These are phyloP conservation scores for Debaryomyces nepalensis DNA, from an alignment of 1,139 yeast species.

Conservation along the genomic window DNA sequence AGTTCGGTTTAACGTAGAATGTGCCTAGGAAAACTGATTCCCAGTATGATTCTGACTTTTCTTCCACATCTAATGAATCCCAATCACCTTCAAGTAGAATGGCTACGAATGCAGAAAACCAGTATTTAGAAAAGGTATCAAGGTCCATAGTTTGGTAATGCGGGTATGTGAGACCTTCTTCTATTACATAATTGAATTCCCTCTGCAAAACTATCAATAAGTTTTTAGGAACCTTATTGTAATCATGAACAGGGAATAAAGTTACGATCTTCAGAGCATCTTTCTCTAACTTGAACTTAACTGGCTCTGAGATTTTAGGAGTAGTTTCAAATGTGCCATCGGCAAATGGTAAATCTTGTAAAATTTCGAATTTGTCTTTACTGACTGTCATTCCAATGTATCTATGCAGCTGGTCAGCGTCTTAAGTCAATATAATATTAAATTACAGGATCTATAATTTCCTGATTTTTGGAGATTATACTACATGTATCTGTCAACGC, in stretches of 20 bases:
- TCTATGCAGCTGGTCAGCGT: too few species aligned
- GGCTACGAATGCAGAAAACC: conserved; percentile 52
- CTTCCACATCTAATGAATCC: conserved; percentile 19
- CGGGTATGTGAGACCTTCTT: conserved; percentile 58
- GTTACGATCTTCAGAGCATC: conserved; percentile 34
- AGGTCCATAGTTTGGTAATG: conserved; percentile 31
- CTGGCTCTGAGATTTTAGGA: conserved; percentile 31
- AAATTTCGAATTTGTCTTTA: conserved; percentile 16
- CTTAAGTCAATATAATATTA: too few species aligned
- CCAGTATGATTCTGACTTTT: conserved; percentile 36
- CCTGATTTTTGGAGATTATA: too few species aligned
- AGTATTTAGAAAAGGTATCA: conserved; percentile 42
- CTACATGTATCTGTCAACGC: too few species aligned
- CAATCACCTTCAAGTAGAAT: conserved; percentile 47
- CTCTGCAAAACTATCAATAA: conserved; percentile 38
- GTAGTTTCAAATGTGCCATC: conserved; percentile 28
- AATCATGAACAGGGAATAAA: conserved; percentile 37
- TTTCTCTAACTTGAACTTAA: conserved; percentile 36
- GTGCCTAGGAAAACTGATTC: conserved; percentile 58
- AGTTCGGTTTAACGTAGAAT: conserved; percentile 79
- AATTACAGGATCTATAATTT: too few species aligned
- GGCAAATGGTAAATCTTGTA: conserved; percentile 40
- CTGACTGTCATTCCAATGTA: conserved; percentile 11
- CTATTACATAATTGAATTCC: conserved; percentile 51
- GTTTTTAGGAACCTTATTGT: conserved; percentile 36